phyloP scores from a whole-genome alignment of 2,329 filamentous ascomycete genomes.

The Calonectria crousiana region DNA sequence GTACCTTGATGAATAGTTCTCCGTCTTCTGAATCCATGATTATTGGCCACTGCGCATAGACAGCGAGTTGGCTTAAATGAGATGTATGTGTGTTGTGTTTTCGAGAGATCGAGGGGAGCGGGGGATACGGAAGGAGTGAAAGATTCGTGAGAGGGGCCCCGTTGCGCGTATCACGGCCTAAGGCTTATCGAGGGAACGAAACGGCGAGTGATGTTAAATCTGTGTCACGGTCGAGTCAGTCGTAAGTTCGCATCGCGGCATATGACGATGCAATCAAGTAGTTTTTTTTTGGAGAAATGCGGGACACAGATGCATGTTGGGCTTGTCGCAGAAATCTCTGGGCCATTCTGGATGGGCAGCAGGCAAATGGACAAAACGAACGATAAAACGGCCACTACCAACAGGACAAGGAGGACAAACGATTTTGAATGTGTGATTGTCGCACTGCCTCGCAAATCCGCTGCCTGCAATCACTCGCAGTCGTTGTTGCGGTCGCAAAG shows the following conservation, averaged over 20 bases:
- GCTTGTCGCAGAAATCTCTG: conserved; percentile 21
- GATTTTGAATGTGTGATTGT: conserved; percentile 22
- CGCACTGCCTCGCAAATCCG: conserved; percentile 35
- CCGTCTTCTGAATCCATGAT: conserved; percentile 91
- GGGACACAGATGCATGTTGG: conserved; percentile 15
- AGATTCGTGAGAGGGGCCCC: conserved; percentile 12
- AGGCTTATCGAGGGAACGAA: conserved; percentile 27
- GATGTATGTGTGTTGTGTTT: not conserved
- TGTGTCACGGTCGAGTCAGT: conserved; percentile 39
- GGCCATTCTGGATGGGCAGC: conserved; percentile 11
- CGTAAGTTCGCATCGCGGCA: conserved; percentile 25
- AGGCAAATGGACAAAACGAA: conserved; percentile 17
- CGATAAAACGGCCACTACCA: not conserved
- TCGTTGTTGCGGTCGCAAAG: conserved; percentile 29
- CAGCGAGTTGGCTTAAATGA: conserved; percentile 20
- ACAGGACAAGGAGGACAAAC: conserved; percentile 18
- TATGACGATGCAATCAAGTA: conserved; percentile 25
- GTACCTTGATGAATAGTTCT: conserved; percentile 88
- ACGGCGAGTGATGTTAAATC: conserved; percentile 26
- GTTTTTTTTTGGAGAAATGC: conserved; percentile 11
- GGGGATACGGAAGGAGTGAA: not conserved
- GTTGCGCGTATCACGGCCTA: conserved; percentile 33
- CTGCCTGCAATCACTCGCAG: conserved; percentile 24
- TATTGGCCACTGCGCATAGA: conserved; percentile 54
- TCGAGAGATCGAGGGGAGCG: conserved; percentile 15